Evolutionary conservation across 2,329 filamentous ascomycete genomes (phyloP).

Genomic region (Phialocephala sp.): DNA sequence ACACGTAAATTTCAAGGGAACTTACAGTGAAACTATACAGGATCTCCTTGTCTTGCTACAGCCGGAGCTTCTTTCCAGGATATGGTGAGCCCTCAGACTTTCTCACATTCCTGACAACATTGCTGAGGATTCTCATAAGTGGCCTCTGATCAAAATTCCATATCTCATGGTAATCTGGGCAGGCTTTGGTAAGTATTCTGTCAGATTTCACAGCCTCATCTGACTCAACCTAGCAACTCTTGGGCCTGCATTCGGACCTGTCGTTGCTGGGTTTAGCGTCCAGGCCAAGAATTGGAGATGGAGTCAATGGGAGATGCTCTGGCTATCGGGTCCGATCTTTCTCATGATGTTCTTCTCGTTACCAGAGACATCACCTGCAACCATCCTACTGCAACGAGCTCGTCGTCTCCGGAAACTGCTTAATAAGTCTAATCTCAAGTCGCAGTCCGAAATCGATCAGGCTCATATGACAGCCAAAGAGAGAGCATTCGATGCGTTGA

Average conservation of each 20-base stretch:
- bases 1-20: not conserved
- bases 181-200: not conserved
- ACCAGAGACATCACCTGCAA: slow-evolving; percentile 64
- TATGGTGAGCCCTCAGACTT: not conserved
- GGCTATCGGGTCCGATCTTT: slow-evolving; percentile 61
- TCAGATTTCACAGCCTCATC: not conserved
- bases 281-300: slow-evolving; percentile 62
- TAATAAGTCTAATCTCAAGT: slow-evolving; percentile 57
- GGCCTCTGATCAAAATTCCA: slow-evolving; percentile 13
- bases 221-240: slow-evolving; percentile 1
- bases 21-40: not conserved
- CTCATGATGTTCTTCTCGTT: slow-evolving; percentile 63
- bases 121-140: not conserved
- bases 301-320: slow-evolving; percentile 66
- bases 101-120: slow-evolving; percentile 32
- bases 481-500: slow-evolving; percentile 3
- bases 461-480: slow-evolving; percentile 49
- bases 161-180: slow-evolving; percentile 12
- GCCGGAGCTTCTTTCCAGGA: slow-evolving; percentile 6
- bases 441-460: slow-evolving; percentile 67
- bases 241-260: slow-evolving; percentile 61
- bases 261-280: slow-evolving; percentile 63
- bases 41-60: slow-evolving; percentile 8
- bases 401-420: slow-evolving; percentile 62
- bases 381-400: slow-evolving; percentile 65